phyloP scores from a whole-genome alignment of 2,329 filamentous ascomycete species.

The Penicillium brasilianum region DNA sequence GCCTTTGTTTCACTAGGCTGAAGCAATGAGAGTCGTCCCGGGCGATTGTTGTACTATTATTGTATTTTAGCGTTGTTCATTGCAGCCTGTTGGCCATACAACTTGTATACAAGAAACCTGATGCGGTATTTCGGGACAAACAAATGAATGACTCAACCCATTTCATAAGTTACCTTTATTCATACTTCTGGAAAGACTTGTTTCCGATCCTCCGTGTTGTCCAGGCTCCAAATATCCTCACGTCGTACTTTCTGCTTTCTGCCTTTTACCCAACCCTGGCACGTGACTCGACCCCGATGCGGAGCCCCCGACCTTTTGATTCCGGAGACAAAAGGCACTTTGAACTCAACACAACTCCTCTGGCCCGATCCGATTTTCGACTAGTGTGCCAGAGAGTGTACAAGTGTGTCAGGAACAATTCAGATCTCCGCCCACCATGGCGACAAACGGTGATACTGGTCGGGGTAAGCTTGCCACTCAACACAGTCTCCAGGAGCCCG shows the following conservation, averaged over 20 bases:
- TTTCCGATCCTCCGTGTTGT: not conserved
- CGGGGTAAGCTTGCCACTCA: slow-evolving; percentile 37
- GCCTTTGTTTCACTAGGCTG: slow-evolving; percentile 69
- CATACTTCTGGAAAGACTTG: not conserved
- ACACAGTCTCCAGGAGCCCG: slow-evolving; percentile 9
- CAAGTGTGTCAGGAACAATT: slow-evolving; percentile 8
- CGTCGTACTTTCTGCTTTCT: not conserved
- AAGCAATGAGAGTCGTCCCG: slow-evolving; percentile 12
- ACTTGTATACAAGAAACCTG: too few species aligned
- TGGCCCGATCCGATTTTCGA: slow-evolving; percentile 5
- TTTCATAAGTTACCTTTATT: not conserved
- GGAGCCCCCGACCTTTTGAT: slow-evolving; percentile 33
- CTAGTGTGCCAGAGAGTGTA: slow-evolving; percentile 11
- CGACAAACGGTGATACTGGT: slow-evolving; percentile 42
- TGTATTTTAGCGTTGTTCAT: slow-evolving; percentile 17
- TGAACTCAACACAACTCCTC: slow-evolving; percentile 9
- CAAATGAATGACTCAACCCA: too few species aligned
- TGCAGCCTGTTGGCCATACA: not conserved
- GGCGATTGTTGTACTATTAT: slow-evolving; percentile 7
- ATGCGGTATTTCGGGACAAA: too few species aligned
- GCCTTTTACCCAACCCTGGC: not conserved
- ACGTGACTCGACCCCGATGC: slow-evolving; percentile 34
- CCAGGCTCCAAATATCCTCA: not conserved
- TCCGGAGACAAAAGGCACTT: slow-evolving; percentile 20
- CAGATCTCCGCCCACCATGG: slow-evolving; percentile 35